Evolutionary conservation across 2,329 filamentous ascomycete species (phyloP).

Genomic region (Triangularia setosa): DNA sequence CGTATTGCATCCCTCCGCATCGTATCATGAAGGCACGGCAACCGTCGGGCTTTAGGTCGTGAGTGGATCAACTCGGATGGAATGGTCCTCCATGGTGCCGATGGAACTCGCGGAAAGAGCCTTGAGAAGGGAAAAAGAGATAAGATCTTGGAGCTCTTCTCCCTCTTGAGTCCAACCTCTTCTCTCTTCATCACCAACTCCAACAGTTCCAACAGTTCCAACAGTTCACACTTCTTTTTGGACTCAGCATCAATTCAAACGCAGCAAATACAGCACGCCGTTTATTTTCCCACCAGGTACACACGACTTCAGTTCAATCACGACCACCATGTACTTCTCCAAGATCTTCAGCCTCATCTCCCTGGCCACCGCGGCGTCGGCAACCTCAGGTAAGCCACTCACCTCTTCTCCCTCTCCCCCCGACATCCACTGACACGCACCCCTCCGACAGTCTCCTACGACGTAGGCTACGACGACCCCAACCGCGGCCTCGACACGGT

Average conservation of each 20-base stretch:
- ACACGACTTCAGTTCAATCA: not conserved
- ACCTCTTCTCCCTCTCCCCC: not conserved
- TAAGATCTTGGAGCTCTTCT: not conserved
- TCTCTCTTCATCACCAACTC: not conserved
- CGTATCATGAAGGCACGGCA: not conserved
- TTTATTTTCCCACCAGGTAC: not conserved
- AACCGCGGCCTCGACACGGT: slow-evolving; percentile 52
- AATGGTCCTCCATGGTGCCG: not conserved
- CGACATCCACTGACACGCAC: not conserved
- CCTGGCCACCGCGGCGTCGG: slow-evolving; percentile 27
- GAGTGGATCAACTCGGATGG: not conserved
- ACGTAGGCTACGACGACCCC: slow-evolving; percentile 64
- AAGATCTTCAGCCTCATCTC: slow-evolving; percentile 27
- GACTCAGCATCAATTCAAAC: not conserved
- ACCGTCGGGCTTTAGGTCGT: not conserved
- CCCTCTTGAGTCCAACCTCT: not conserved
- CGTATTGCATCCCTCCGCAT: not conserved
- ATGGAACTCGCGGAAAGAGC: not conserved
- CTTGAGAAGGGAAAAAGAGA: not conserved
- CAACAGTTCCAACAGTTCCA: not conserved
- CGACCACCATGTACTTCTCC: slow-evolving; percentile 26
- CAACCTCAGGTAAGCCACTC: slow-evolving; percentile 23
- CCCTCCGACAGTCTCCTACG: slow-evolving; percentile 58
- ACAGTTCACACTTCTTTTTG: not conserved
- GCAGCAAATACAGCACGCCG: not conserved